Base-by-base conservation (phyloP, 495 filamentous ascomycete genomes). In the Hypoxylon trugodes region DNA sequence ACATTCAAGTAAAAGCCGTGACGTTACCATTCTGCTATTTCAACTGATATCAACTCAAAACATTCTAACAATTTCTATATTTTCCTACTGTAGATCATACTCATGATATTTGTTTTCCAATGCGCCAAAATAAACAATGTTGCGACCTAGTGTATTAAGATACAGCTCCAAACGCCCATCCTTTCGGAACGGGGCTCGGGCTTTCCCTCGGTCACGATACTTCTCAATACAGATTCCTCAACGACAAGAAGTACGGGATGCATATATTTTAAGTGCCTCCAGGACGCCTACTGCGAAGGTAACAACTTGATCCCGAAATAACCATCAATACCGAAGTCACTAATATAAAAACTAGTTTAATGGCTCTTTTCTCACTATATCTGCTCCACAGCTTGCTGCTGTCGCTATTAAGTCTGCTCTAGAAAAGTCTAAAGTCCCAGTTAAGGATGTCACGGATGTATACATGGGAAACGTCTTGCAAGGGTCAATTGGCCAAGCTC, bases 401-500 rank as follows among this genome's bases (percentile, higher is more conserved):
- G 84, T 87, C 19, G 95, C 92, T 63, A 96, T 98, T 77, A 92
- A 90, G 71, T 89, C 92, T 16, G 95, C 94, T 37, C 73, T 98
- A 38, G 80, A 84, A 65, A 96, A 94, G 68, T 95, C 92, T 16
- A 85, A 84, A 35, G 79, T 97, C 18, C 92, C 94, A 4, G 70
- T 85, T 15, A 84, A 87, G 22, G 87, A 88, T 69, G 89, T 97
- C 66, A 89, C 87, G 25, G 89, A 95, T 82, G 89, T 97, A 2
- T 97, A 97, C 77, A 96, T 97, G 90, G 95, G 95, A 69, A 94
- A 97, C 76, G 95, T 97, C n/a, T 83, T 97, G 15, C 87, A 92
- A 74, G 94, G 83, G 12, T 82, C 82, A 37, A 82, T 92, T 13
- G 95, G 95, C 26, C 95, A 98, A 74, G 85, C 95, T 2, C 95